These are phyloP conservation scores for Citrus sinensis DNA, from an alignment of 345 rosid species.

Conservation along the genomic window DNA sequence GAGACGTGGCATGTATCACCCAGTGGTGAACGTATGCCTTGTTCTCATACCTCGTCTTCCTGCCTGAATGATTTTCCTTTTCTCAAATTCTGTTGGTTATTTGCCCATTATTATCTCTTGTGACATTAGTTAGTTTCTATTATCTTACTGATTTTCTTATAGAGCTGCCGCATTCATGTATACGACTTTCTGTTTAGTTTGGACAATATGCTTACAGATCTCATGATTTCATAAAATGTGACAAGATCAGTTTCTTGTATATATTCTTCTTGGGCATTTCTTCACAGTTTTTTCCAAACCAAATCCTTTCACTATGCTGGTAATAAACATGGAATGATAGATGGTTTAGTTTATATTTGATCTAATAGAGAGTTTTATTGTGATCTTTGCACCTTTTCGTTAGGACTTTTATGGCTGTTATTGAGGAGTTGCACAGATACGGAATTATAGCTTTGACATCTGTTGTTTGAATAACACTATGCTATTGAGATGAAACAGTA, in stretches of 20 bases:
- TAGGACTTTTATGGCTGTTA: neutral
- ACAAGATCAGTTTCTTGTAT: neutral
- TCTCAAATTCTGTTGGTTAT: neutral
- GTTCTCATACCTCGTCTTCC: conserved; percentile 1
- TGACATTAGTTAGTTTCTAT: neutral
- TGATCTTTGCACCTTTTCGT: neutral
- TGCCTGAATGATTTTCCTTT: neutral
- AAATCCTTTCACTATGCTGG: neutral
- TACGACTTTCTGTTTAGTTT: too few relatives aligned
- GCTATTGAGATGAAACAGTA: neutral
- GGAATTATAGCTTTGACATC: neutral
- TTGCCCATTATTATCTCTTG: neutral
- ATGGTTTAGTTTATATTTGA: neutral
- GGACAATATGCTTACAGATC: neutral
- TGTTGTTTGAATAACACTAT: neutral
- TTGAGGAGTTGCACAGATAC: neutral
- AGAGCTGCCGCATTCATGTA: neutral
- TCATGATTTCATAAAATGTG: neutral
- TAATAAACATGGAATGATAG: neutral
- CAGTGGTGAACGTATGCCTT: conserved; percentile 62
- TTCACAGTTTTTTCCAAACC: neutral
- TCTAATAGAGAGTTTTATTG: neutral
- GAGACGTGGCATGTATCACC: conserved; percentile 99
- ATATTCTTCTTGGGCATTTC: neutral
- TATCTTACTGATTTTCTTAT: neutral